Conservation (phyloP, 768 basidiomycete species). For the Lactifluus subvellereus region DNA sequence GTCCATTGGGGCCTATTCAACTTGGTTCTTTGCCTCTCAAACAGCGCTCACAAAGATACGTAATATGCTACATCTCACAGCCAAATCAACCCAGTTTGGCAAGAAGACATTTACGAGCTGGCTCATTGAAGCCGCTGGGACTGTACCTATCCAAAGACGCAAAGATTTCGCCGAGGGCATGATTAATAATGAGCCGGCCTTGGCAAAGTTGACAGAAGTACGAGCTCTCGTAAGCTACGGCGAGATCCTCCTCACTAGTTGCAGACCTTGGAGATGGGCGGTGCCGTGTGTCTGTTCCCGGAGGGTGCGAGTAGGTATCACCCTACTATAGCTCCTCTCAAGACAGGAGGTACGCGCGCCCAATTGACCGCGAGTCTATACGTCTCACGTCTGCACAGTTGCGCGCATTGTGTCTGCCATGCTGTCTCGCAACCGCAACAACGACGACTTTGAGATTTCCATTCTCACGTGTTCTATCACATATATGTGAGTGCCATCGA, state of each 20-base stretch:
- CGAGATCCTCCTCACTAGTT: neutral
- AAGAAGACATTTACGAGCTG: slow-evolving; percentile 80
- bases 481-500: slow-evolving; percentile 52
- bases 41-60: slow-evolving; percentile 46
- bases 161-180: slow-evolving; percentile 57
- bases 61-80: slow-evolving; percentile 77
- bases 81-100: slow-evolving; percentile 84
- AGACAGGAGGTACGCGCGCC: slow-evolving; percentile 64
- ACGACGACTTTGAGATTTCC: slow-evolving; percentile 65
- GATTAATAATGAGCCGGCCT: slow-evolving; percentile 61
- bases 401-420: slow-evolving; percentile 78
- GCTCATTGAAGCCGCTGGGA: slow-evolving; percentile 86
- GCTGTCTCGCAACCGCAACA: slow-evolving; percentile 58
- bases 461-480: slow-evolving; percentile 77
- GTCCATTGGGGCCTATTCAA: slow-evolving; percentile 16
- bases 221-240: slow-evolving; percentile 14
- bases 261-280: slow-evolving; percentile 69
- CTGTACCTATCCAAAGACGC: slow-evolving; percentile 72
- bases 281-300: slow-evolving; percentile 79
- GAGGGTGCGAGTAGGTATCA: slow-evolving; percentile 85
- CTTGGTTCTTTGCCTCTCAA: slow-evolving; percentile 9
- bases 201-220: slow-evolving; percentile 67
- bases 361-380: neutral
- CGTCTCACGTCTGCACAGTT: slow-evolving; percentile 37
- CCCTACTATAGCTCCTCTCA: slow-evolving; percentile 80